Evolutionary conservation across 345 rosid species (phyloP).

Genomic region (Nasturtium officinale): DNA sequence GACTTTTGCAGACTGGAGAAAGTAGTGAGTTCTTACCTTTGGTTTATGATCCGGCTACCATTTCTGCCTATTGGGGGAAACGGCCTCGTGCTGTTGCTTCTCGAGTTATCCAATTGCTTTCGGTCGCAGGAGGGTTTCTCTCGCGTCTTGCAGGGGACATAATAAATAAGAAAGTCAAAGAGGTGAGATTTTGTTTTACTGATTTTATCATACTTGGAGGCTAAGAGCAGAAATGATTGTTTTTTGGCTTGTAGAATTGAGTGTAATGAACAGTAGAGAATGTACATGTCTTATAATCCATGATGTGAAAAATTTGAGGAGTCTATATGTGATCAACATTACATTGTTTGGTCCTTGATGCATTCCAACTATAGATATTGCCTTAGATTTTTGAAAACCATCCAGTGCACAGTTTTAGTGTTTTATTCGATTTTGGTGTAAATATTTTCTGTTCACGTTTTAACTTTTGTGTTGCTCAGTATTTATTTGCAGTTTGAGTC

Average conservation of each 20-base stretch:
- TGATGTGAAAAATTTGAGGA: not conserved
- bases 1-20: constrained; percentile 66
- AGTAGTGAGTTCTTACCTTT: constrained; percentile 89
- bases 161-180: constrained; percentile 81
- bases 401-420: not conserved
- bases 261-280: not conserved
- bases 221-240: not conserved
- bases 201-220: not conserved
- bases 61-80: constrained; percentile 93
- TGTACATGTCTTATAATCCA: not conserved
- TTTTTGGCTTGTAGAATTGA: constrained; percentile 1
- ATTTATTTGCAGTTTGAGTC: not conserved
- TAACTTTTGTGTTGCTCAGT: not conserved
- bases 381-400: not conserved
- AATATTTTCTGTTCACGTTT: not conserved
- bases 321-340: not conserved
- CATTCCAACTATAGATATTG: not conserved
- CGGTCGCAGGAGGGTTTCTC: constrained; percentile 96
- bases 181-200: constrained; percentile 51
- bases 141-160: constrained; percentile 72
- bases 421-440: not conserved
- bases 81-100: constrained; percentile 92
- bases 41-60: constrained; percentile 89
- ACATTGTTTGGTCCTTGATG: not conserved
- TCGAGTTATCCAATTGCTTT: constrained; percentile 71